Evolutionary conservation across 352 stramenopile species (phyloP), one percentile per base, ranked within the genome.

Genomic region (Phytophthora fragariae): DNA sequence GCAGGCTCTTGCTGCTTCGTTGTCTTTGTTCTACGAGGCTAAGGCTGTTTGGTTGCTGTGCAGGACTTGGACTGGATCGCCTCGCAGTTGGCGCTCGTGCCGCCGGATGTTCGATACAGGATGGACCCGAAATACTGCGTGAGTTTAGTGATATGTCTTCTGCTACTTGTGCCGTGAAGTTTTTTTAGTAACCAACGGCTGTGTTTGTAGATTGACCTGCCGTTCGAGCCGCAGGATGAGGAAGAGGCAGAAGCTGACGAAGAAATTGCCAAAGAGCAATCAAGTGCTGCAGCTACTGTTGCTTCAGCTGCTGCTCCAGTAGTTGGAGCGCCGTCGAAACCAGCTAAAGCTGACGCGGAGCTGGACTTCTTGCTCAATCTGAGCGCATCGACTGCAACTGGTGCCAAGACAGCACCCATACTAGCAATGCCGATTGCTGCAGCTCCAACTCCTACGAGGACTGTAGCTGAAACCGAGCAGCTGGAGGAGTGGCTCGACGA

Each of bases 81-180:
- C 1, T 73, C 79, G 37, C 86, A 94, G 53, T 61, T 95, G 41
- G 37, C 79, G 39, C 59, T 64, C 3, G 73, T 94, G 24, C 17
- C 79, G 33, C 88, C 81, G 9, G 71, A 76, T 15, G 68, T 84
- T 21, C 86, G 88, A 31, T 94, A 89, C 65, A 76, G 80, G 33
- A 88, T 95, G 64, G 86, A 95, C 47, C 70, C 78, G 2, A 93
- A 92, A 77, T 93, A 91, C 59, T 92, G 85, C 54, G 87, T 94
- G 63, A 78, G 86, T 83, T 5, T n/a, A 33, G 6, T 21, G 12
- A 41, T 8, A 41, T 41, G 35, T 41, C 35, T 41, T 12, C 35
- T 41, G 11, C 9, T 8, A 50, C 2, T 50, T 50, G 41, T 50
- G 44, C 5, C n/a, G 2, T 50, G 14, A 24, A 50, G 15, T 8